Evolutionary conservation across 371 early-diverging fungal species (phyloP), one percentile per base, ranked within the genome.

Genomic region (Batkoa obscura): DNA sequence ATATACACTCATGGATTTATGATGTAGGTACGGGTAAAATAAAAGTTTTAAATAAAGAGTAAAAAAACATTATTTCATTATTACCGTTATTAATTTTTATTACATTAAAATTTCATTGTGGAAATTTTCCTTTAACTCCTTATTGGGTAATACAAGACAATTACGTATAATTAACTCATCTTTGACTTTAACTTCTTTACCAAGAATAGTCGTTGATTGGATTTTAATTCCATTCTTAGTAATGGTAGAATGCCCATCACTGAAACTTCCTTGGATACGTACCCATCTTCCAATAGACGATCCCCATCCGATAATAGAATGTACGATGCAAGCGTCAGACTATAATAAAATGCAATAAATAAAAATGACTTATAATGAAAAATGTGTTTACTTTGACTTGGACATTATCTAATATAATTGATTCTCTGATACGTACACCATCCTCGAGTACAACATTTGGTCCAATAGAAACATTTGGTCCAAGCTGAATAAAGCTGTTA

Each of bases 51-150:
- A 23, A 23, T 23, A 23, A 23, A 23, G 23, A 23, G 23, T 23
- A 23, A 23, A 23, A 23, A 23, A 23, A 23, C 23, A 23, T 23
- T 23, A 23, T 23, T 23, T 23, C 23, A 23, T 23, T 23, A 23
- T 23, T 23, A 23, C 23, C 23, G 23, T 23, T 23, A 23, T 23
- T 23, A 23, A 23, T 23, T 23, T 23, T 23, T 23, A 23, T 66
- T 81, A 94, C 92, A 94, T 91, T 49, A 95, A 75, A 62, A 95
- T 90, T 68, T 94, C 93, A 62, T 89, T 87, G 64, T 92, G 89
- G 75, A 79, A 86, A 66, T 80, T 83, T 34, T 73, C 64, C 67
- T 86, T 86, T 58, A 95, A 74, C 60, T 93, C 94, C 76, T 96
- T 96, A 76, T 94, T 88, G 31, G 97, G 97, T 61, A 96, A 67